phyloP scores from a whole-genome alignment of 1,284 basidiomycete species.

The Sphaerobolus stellatus region DNA sequence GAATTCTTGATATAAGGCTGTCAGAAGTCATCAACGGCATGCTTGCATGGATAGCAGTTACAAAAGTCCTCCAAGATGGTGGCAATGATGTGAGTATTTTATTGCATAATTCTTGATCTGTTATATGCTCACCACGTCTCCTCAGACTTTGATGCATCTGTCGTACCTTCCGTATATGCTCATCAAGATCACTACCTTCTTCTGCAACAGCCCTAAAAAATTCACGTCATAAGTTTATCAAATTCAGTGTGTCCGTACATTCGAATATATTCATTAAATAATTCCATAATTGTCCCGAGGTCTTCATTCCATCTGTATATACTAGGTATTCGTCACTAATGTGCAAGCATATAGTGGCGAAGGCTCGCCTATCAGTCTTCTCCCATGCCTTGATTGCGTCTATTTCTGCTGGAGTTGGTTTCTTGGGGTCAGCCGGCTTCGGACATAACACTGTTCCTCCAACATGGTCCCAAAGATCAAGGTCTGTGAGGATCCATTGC shows the following conservation, averaged over 20 bases:
- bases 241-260: background rate
- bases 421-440: background rate
- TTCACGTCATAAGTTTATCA: conserved; percentile 2
- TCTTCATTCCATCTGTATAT: background rate
- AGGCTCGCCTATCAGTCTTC: background rate
- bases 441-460: background rate
- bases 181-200: background rate
- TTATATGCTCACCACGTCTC: background rate
- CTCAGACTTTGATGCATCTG: background rate
- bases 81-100: conserved; percentile 1
- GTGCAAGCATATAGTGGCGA: background rate
- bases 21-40: conserved; percentile 13
- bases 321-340: conserved; percentile 7
- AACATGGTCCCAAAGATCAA: background rate
- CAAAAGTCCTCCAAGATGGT: background rate
- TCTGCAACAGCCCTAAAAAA: background rate
- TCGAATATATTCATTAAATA: conserved; percentile 1
- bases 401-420: background rate
- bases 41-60: background rate
- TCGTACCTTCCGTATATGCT: background rate
- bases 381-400: background rate
- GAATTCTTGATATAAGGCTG: conserved; percentile 32
- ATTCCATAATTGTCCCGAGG: background rate
- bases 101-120: background rate
- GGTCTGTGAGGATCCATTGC: background rate